These are phyloP conservation scores for Chrysoporthe deuterocubensis DNA, from an alignment of 2,329 filamentous ascomycete species.

Conservation along the genomic window DNA sequence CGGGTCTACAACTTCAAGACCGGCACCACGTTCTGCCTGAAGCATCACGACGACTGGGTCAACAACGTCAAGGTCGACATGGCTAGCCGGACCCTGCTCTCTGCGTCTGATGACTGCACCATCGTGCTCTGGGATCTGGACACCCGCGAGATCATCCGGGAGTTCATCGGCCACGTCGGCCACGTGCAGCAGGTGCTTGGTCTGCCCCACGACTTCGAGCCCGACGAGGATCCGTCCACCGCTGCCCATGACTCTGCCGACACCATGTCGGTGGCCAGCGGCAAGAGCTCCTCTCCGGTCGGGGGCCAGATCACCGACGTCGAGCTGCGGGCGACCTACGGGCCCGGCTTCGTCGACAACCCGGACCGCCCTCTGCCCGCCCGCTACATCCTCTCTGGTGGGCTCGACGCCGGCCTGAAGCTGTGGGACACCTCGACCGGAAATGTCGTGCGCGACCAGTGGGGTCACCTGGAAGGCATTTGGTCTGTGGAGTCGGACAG, in stretches of 20 bases:
- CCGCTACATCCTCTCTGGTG: slow-evolving; percentile 90
- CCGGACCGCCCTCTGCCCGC: slow-evolving; percentile 73
- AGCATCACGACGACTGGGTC: slow-evolving; percentile 91
- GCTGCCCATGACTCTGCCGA: slow-evolving; percentile 55
- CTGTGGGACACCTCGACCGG: slow-evolving; percentile 89
- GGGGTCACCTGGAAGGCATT: slow-evolving; percentile 94
- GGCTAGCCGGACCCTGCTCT: slow-evolving; percentile 82
- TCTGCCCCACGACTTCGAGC: slow-evolving; percentile 85
- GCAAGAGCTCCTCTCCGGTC: slow-evolving; percentile 48
- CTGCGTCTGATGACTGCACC: slow-evolving; percentile 90
- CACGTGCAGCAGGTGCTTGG: slow-evolving; percentile 91
- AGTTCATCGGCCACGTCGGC: slow-evolving; percentile 87
- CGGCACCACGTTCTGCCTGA: slow-evolving; percentile 77
- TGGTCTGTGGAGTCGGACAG: slow-evolving; percentile 93
- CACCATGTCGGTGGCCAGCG: slow-evolving; percentile 52
- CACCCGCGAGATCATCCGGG: slow-evolving; percentile 74
- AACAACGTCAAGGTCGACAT: slow-evolving; percentile 92
- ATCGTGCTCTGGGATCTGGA: slow-evolving; percentile 94
- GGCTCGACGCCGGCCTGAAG: slow-evolving; percentile 87
- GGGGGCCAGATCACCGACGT: slow-evolving; percentile 35
- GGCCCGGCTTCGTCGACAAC: slow-evolving; percentile 64
- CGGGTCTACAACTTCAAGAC: slow-evolving; percentile 92
- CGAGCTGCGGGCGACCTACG: slow-evolving; percentile 60
- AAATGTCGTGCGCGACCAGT: slow-evolving; percentile 87
- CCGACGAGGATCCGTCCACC: slow-evolving; percentile 68